These are phyloP conservation scores for Misopates orontium DNA, from an alignment of 257 asterid genomes.

Conservation along the genomic window DNA sequence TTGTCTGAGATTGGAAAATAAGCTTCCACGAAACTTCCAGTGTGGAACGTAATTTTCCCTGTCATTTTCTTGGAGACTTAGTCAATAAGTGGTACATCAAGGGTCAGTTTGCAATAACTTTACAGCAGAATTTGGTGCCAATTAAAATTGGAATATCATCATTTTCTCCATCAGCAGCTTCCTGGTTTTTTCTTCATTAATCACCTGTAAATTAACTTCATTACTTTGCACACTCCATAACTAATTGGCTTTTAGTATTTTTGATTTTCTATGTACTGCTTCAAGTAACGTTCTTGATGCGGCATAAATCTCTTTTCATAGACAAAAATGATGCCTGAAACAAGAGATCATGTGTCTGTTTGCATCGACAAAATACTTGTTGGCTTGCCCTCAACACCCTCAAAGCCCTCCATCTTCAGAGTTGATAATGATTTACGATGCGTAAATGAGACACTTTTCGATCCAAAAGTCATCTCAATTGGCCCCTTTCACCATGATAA, in stretches of 20 bases:
- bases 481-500: conserved; percentile 48
- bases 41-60: background rate
- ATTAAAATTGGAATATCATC: no score
- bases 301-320: background rate
- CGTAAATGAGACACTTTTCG: conserved; percentile 31
- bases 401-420: conserved; percentile 32
- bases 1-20: no score
- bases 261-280: no score
- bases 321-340: conserved; percentile 24
- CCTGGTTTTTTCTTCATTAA: no score
- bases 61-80: background rate
- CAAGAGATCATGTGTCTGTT: conserved; percentile 34
- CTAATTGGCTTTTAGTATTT: no score
- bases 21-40: background rate
- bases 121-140: no score
- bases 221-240: no score
- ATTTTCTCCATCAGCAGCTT: no score
- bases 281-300: no score
- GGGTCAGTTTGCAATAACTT: background rate
- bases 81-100: no score
- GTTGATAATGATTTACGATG: conserved; percentile 25
- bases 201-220: no score
- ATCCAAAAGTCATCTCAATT: conserved; percentile 36
- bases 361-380: conserved; percentile 30
- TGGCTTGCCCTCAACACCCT: conserved; percentile 24